Evolutionary conservation across 305 asterid genomes (phyloP), one percentile per base, ranked within the genome.

Genomic region (Withania somnifera): DNA sequence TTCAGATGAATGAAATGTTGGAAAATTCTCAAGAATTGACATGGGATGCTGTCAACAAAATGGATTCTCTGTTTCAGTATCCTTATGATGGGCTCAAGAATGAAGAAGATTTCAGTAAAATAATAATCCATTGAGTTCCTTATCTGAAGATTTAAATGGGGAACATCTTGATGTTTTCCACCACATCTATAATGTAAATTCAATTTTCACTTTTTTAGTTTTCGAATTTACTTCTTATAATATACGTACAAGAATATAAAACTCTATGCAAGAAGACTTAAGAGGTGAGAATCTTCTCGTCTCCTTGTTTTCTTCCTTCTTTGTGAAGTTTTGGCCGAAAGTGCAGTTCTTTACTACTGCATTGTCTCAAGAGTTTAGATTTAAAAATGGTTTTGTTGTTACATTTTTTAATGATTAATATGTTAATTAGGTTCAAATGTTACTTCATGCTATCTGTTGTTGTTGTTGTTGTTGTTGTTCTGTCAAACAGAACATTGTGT

Each of bases 101-200:
- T 83, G 88, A 75, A 75, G 61, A 54, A 28, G 64, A 17, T 28
- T 34, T 81, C 75, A 78, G 69, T 69, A 75, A 77, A 26, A 79
- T 73, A 24, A 73, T 73, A 66, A 75, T 73, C 82, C 84, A 47
- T 58, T 84, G 82, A 82, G 83, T 79, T 36, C 40, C 6, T 5
- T 36, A 36, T 36, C 40, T 36, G 40, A 36, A 36, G 40, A 36
- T 7, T 36, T 36, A 36, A 36, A 7, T 36, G 90, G 71, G 84
- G 58, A 36, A 11, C 80, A 71, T 78, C 83, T 79, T 51, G 82
- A 87, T 87, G 88, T 85, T 13, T 91, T 91, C 80, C 89, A 83
- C 83, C 89, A 85, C 63, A 81, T 87, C 52, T 89, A 66, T 76
- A 66, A 75, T 81, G 80, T 75, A 28, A 75, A 26, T n/a, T n/a